Base-by-base conservation (phyloP, 768 basidiomycete species). In the Clitopilus passeckerianus region DNA sequence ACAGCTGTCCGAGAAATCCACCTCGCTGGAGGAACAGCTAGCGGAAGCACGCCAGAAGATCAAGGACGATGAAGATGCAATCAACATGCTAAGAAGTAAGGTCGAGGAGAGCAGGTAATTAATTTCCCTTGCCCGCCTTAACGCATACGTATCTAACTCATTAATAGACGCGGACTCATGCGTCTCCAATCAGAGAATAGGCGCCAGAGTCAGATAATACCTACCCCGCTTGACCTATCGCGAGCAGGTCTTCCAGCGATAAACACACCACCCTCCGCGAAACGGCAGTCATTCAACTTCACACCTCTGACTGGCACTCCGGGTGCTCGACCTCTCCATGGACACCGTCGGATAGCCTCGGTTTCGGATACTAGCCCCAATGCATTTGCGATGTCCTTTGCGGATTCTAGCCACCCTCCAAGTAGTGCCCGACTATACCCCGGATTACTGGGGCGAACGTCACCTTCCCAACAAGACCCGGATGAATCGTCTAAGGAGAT, bases 91-190 rank as follows among this genome's bases (percentile, higher is more conserved):
- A 54, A 82, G 92, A 34, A 78, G 83, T n/a, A 93, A 93, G 70
- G 90, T 93, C 2, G 91, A 93, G 66, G 91, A 93, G 71, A 91
- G 90, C 78, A 82, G 91, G 91, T 90, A 65, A 67, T 34, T 53
- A 41, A 64, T 15, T 35, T 54, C 57, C 53, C 20, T 33, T 20
- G 34, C 37, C 27, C 53, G 41, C 61, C 10, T 59, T 58, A 59
- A 62, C 35, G 57, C 59, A 64, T 12, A 44, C 15, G 54, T 43
- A 53, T 60, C 34, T 59, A 18, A 34, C 62, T 56, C 14, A 50
- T 34, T 23, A 12, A 24, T 67, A 91, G 91, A 65, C 88, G 91
- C 50, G 92, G 90, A 23, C 78, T 94, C 56, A 94, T 94, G 92
- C 83, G 90, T 16, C 78, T 94, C 8, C 92, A 94, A 68, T 84